phyloP scores from a whole-genome alignment of 345 rosid species.

The Eutrema japonicum region DNA sequence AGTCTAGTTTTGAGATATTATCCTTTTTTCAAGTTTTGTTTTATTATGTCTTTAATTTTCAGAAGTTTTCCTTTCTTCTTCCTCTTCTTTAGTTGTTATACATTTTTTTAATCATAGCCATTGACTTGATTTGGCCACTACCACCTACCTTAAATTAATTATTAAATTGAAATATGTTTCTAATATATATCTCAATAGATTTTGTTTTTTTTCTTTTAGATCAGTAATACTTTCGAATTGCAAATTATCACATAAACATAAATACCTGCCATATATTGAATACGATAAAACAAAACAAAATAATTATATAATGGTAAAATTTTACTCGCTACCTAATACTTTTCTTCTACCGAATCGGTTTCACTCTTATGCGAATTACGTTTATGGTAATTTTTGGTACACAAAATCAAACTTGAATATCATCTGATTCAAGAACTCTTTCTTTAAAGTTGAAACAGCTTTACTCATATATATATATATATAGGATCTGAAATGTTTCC shows the following conservation, averaged over 20 bases:
- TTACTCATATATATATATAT: background rate
- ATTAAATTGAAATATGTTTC: background rate
- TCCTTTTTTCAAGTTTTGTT: slow-evolving; percentile 30
- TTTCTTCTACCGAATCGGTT: too few species aligned
- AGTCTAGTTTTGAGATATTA: slow-evolving; percentile 28
- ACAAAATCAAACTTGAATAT: background rate
- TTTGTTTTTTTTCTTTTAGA: too few species aligned
- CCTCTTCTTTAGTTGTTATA: slow-evolving; percentile 2
- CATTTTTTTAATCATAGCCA: background rate
- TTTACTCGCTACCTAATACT: too few species aligned
- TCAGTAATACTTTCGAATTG: too few species aligned
- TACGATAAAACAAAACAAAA: too few species aligned
- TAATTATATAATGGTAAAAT: too few species aligned
- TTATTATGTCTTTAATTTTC: slow-evolving; percentile 37
- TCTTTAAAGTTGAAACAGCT: slow-evolving; percentile 2
- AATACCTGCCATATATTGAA: too few species aligned
- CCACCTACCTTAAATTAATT: slow-evolving; percentile 16
- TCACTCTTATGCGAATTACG: too few species aligned
- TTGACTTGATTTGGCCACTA: slow-evolving; percentile 7
- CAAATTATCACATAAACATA: too few species aligned
- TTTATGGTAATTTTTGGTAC: background rate
- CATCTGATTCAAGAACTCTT: background rate
- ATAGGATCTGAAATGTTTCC: background rate
- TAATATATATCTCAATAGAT: background rate
- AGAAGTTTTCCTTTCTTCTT: background rate